phyloP scores from a whole-genome alignment of 345 rosid genomes.

The Pistacia atlantica region DNA sequence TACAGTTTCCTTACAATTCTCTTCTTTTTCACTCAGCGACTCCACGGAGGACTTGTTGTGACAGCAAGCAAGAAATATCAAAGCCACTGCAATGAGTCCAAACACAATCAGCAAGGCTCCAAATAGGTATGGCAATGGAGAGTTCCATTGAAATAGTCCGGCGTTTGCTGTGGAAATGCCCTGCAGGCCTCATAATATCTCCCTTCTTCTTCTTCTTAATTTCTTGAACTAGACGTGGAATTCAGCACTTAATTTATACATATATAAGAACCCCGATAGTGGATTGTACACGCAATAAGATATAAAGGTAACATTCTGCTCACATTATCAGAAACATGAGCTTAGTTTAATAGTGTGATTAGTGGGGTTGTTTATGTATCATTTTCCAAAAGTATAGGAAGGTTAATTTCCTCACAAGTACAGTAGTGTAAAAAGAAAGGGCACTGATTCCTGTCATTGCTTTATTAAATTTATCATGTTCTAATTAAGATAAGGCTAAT shows the following conservation, averaged over 20 bases:
- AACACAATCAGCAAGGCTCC: conserved; percentile 31
- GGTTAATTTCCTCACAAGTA: background rate
- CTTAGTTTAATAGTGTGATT: no score
- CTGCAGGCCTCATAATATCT: conserved; percentile 1
- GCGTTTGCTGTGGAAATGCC: background rate
- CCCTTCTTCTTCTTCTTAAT: background rate
- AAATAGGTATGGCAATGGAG: conserved; percentile 40
- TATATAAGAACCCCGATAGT: no score
- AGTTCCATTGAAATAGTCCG: conserved; percentile 21
- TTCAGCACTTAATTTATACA: background rate
- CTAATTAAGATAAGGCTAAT: background rate
- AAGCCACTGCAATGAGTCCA: conserved; percentile 22
- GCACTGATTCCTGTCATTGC: background rate
- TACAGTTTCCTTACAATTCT: background rate
- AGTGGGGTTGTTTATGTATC: no score
- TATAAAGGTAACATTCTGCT: no score
- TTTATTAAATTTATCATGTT: background rate
- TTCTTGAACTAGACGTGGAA: background rate
- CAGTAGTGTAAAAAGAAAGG: background rate
- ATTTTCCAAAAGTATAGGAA: background rate
- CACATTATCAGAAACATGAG: no score
- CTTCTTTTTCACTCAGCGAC: conserved; percentile 8
- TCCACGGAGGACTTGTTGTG: background rate
- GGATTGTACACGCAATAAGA: no score
- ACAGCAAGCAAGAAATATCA: conserved; percentile 33